These are phyloP conservation scores for Aspergillus brasiliensis DNA, from an alignment of 2,329 filamentous ascomycete genomes.

Conservation along the genomic window DNA sequence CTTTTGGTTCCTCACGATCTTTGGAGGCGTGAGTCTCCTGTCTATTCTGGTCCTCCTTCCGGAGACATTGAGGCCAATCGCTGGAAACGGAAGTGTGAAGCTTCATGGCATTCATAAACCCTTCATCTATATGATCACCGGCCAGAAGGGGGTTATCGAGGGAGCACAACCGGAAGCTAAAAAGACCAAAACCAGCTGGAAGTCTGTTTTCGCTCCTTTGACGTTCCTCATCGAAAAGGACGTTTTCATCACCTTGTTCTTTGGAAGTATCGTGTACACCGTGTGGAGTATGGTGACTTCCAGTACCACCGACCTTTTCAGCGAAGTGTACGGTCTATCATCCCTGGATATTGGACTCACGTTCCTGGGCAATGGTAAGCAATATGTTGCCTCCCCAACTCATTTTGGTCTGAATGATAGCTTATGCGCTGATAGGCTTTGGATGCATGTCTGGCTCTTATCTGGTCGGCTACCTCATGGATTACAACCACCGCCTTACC, in stretches of 20 bases:
- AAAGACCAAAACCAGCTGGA: slow-evolving; percentile 27
- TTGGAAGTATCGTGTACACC: slow-evolving; percentile 49
- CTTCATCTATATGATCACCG: slow-evolving; percentile 33
- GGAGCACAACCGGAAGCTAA: slow-evolving; percentile 21
- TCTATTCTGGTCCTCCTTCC: slow-evolving; percentile 46
- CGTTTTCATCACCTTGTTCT: slow-evolving; percentile 48
- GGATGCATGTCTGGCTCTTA: slow-evolving; percentile 8
- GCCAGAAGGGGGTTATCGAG: slow-evolving; percentile 14
- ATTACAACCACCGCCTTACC: slow-evolving; percentile 39
- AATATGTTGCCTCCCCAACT: neutral
- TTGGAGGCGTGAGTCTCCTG: slow-evolving; percentile 38
- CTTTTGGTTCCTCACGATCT: slow-evolving; percentile 47
- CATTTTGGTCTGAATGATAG: neutral
- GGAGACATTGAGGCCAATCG: slow-evolving; percentile 44
- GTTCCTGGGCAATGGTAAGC: slow-evolving; percentile 44
- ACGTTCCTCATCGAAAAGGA: slow-evolving; percentile 50
- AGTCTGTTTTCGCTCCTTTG: slow-evolving; percentile 37
- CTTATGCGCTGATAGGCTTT: slow-evolving; percentile 6
- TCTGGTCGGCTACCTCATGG: slow-evolving; percentile 29
- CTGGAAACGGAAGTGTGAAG: slow-evolving; percentile 42
- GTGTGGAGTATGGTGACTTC: slow-evolving; percentile 55
- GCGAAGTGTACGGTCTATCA: slow-evolving; percentile 35
- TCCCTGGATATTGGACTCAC: slow-evolving; percentile 44
- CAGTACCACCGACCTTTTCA: slow-evolving; percentile 44
- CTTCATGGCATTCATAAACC: slow-evolving; percentile 46